Evolutionary conservation across 257 asterid genomes (phyloP).

Genomic region (Avicennia marina): DNA sequence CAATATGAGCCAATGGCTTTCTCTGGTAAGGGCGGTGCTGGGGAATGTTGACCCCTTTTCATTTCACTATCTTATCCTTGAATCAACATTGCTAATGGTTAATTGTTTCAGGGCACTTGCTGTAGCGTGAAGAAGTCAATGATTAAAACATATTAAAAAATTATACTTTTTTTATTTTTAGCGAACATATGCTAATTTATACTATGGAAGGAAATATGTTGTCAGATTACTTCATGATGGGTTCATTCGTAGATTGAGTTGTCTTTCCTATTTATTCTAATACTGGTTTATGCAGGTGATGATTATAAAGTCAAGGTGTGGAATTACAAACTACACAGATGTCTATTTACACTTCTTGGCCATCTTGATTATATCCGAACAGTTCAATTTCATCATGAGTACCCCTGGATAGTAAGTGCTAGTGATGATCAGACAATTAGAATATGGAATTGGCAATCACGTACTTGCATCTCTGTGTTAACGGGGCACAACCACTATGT

Average conservation of each 20-base stretch:
- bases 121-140: no score
- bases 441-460: constrained; percentile 99
- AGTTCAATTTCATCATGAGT: constrained; percentile 95
- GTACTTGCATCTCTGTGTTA: constrained; percentile 88
- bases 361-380: constrained; percentile 98
- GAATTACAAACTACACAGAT: constrained; percentile 93
- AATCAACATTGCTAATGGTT: no score
- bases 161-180: no score
- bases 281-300: constrained; percentile 60
- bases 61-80: no score
- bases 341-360: constrained; percentile 95
- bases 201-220: no score
- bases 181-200: no score
- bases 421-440: constrained; percentile 98
- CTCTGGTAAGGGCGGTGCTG: no score
- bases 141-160: no score
- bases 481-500: constrained; percentile 99
- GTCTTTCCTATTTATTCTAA: no score
- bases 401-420: constrained; percentile 98
- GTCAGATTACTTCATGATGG: background rate
- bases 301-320: constrained; percentile 98
- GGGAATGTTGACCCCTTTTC: no score
- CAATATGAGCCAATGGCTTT: no score
- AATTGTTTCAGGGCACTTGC: no score
- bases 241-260: background rate